Evolutionary conservation across 2,329 filamentous ascomycete genomes (phyloP), one percentile per base, ranked within the genome.

Genomic region (Penicillium fuscoglaucum): DNA sequence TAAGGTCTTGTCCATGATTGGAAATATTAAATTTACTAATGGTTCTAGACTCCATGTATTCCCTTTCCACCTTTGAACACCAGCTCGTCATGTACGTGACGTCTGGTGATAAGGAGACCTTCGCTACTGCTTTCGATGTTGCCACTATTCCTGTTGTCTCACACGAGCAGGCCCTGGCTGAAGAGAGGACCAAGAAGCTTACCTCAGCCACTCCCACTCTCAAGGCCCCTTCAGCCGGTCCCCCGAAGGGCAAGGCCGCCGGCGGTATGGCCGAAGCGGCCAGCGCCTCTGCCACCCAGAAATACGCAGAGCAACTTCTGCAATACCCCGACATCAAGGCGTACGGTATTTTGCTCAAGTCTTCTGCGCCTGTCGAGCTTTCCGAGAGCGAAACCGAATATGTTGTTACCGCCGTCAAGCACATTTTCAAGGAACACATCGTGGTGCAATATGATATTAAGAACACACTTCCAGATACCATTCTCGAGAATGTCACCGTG

Each of bases 361-460:
- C 93, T 44, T 96, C 91, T 59, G 78, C 86, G 28, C 79, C 90
- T 50, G 86, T 96, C 66, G 93, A 97, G 77, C 87, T 99, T 62
- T 98, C 95, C 19, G 95, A 99, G 76, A 91, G 91, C 53, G 95
- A 98, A 78, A 98, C 93, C 21, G 95, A 99, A 77, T 99, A 99
- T 69, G 92, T 97, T 51, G 95, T 99, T 60, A 87, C 85, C 37
- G 88, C 95, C 24, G 85, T 97, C 77, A 99, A 99, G 82, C 95
- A 99, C 74, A 87, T 99, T 70, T 99, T 97, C 87, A 96, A 96
- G 79, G 91, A 96, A 74, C 91, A 98, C 72, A 82, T 99, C 71
- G 93, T 99, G 35, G 80, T 99, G 55, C 95, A 99, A 73, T 99
- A 95, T 76, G 91, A 98, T 73, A 87, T 99, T 75, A 98, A 96